Base-by-base conservation (phyloP, 805 yeast species). In the Sugiyamaella mastotermitis region DNA sequence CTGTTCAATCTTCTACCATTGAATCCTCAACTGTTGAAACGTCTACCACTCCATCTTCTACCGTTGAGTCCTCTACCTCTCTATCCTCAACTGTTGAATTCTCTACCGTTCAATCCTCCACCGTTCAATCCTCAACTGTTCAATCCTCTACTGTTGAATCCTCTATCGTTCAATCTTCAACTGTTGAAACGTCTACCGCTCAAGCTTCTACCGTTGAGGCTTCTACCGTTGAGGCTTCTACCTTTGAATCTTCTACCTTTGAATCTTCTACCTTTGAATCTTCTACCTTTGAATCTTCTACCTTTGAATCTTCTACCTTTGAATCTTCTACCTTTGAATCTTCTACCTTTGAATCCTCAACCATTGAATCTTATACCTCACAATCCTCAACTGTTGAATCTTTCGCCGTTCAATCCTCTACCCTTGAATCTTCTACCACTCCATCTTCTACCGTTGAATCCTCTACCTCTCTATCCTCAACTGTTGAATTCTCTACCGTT, bases 251-350 rank as follows among this genome's bases (percentile, higher is more conserved):
- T 20, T 13, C 23, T 83, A 94, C 55, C 81, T 78, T 45, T 80
- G 78, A 28, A 85, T 62, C 46, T 75, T 78, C 47, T 72, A 72
- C 10, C 85, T 76, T 10, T 80, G 84, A 16, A 67, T 60, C 40
- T 74, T 82, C 23, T 64, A 51, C 21, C 37, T 36, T 18, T 49
- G 46, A 11, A 26, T 39, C 32, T 6, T 4, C 15, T 33, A 34
- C 16, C 37, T 26, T 3, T 37, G 70, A 42, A 33, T 66, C 72
- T 24, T 45, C 4, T 56, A 52, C 23, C 51, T 52, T 28, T 56
- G 62, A 37, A 62, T 66, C 35, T 65, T 69, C 35, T 64, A 63
- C 41, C 4, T 5, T 21, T 33, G 23, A 24, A 30, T 16, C 32
- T 11, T 11, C 21, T 22, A 26, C 35, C 16, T 15, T 14, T 22